Evolutionary conservation across 2,329 filamentous ascomycete genomes (phyloP), one percentile per base, ranked within the genome.

Genomic region (Aspergillus oerlinghausenensis): DNA sequence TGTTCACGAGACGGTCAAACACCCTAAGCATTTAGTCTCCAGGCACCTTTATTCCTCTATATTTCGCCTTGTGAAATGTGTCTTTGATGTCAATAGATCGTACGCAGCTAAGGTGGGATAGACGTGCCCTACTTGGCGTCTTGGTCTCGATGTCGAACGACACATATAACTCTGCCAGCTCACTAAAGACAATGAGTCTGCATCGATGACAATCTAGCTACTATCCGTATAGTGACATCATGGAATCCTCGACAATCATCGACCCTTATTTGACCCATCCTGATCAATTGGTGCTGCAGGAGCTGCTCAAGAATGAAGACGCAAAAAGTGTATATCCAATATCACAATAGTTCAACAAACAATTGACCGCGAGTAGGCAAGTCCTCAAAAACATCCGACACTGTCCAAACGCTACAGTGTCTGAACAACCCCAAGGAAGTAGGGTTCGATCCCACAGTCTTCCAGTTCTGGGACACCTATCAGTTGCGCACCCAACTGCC

Each of bases 361-460:
- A 42, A 19, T 17, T 42, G 40, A 42, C 3, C 3, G 10, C 40
- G 1, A 19, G 38, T 17, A n/a, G 17, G 19, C 17, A 42, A n/a
- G 19, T 9, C 40, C 1, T 7, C 17, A 49, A 66, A 72, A 50
- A 51, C 65, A 52, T 49, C 60, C 7, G 54, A 67, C 40, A 72
- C 75, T 9, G 73, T 82, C 51, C 66, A 74, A 17, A 72, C 71
- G n/a, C 67, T 84, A 51, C 73, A 78, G 58, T 73, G 73, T 28
- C 67, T 81, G 49, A 84, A 84, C 64, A 71, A 83, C 61, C 76
- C 78, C 8, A 70, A 71, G 1, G 70, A 75, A 56, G 60, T 73
- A n/a, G 64, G 70, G 14, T 85, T 85, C 63, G 76, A 82, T 58
- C 80, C 81, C 17, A 83, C 81, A 10, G 74, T 85, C 29, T 82